Conservation (phyloP, 345 rosid species). For the Capsella bursapastoris region DNA sequence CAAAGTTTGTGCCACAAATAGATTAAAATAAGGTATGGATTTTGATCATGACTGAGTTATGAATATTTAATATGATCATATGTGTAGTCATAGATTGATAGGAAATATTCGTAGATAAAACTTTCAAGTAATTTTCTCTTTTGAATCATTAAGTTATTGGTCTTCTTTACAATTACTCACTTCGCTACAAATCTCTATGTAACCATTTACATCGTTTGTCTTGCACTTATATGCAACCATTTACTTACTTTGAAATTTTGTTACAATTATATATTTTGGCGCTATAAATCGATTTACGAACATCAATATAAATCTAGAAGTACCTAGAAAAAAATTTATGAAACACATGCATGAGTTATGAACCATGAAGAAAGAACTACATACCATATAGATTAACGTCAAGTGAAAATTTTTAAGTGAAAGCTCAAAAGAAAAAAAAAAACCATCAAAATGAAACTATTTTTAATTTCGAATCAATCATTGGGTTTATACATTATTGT, state of each 20-base stretch:
- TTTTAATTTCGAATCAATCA: background rate
- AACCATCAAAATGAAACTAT: too few species aligned
- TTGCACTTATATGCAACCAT: background rate
- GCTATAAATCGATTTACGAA: slow-evolving; percentile 2
- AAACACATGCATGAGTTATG: slow-evolving; percentile 3
- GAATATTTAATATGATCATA: too few species aligned
- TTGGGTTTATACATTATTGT: slow-evolving; percentile 10
- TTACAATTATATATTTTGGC: background rate
- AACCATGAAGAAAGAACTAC: background rate
- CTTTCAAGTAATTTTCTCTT: background rate
- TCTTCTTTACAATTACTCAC: too few species aligned
- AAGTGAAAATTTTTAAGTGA: background rate
- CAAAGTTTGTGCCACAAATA: background rate
- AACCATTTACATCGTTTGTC: background rate
- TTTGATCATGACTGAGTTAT: too few species aligned
- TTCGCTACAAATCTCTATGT: background rate
- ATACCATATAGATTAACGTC: background rate
- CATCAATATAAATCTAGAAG: background rate
- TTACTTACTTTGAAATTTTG: background rate
- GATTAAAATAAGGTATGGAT: background rate
- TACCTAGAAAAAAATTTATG: background rate
- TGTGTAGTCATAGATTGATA: background rate
- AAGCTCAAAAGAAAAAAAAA: background rate
- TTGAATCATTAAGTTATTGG: too few species aligned
- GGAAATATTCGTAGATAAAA: background rate